Base-by-base conservation (phyloP, 2,329 filamentous ascomycete genomes). In the Penicillium psychrosexuale region DNA sequence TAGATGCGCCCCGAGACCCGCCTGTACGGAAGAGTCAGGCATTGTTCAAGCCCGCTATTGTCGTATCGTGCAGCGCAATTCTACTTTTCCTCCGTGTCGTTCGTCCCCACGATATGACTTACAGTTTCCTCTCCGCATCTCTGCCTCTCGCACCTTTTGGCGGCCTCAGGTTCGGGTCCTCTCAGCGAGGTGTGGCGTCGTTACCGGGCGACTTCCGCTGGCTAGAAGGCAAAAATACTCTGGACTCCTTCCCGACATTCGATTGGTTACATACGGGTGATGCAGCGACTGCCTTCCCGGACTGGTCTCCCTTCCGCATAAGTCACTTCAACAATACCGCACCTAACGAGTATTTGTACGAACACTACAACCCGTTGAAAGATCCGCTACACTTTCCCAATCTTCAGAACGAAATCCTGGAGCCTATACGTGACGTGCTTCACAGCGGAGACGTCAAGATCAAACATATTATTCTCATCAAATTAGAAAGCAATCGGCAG, bases 401-500 rank as follows among this genome's bases (percentile, higher is more conserved):
- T 27, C 58, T 62, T 1, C 44, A 57, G 6, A 54, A 62, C 5
- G 46, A 59, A 9, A 30, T 63, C 3, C 22, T 63, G 37, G 53
- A 60, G n/a, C 37, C 55, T 12, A 38, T 63, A 4, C 47, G 49
- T 3, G 54, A 54, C 8, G 53, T 59, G 8, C 28, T 67, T 11
- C 39, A 59, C 5, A 57, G 54, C 13, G 64, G 61, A 8, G 55
- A 60, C 30, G 59, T 77, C 8, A 68, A 70, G 17, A 74, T 78
- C 51, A 74, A 74, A 42, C 75, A 78, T 44, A 60, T 78, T 15
- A 58, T 78, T 7, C 55, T 77, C 7, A 57, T 78, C 12, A 67
- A 75, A 30, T 67, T 78, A 12, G 76, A 78, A 50, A 77, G 75
- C 44, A 78, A 75, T 4, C 68, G 76, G 28, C 73, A 75, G 19